Percentiles rank a stretch among this genome's conserved stretches.
Conservation (phyloP, 768 basidiomycete genomes). For the Sarcomyxa edulis region DNA sequence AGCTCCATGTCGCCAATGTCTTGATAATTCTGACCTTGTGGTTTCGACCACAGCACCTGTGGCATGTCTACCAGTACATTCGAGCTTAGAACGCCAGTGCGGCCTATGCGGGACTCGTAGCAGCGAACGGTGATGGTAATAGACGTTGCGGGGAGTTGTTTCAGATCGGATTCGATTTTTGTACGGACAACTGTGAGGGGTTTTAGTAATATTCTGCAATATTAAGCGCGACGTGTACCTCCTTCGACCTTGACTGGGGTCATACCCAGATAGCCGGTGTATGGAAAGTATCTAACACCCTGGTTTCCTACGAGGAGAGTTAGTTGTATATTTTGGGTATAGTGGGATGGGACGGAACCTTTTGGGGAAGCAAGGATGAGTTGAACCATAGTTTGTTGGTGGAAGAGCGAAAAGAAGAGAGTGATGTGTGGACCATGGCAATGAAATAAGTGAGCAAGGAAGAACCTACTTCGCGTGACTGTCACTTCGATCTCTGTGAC, state of each 20-base stretch:
- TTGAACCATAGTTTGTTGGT: conserved; percentile 52
- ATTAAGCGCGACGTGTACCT: conserved; percentile 33
- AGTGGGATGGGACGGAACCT: conserved; percentile 23
- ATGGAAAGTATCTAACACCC: conserved; percentile 67
- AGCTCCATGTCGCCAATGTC: conserved; percentile 61
- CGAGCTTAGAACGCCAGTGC: conserved; percentile 49
- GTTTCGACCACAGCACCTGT: conserved; percentile 65
- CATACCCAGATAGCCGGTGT: conserved; percentile 74
- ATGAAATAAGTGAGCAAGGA: conserved; percentile 3
- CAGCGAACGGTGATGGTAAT: conserved; percentile 75
- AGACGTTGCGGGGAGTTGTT: conserved; percentile 59
- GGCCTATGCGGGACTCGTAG: conserved; percentile 71
- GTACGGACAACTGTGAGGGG: conserved; percentile 56
- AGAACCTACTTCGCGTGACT: too few species aligned
- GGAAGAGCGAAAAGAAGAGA: conserved; percentile 20
- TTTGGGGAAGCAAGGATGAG: conserved; percentile 61
- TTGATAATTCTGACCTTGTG: conserved; percentile 48
- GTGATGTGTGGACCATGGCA: conserved; percentile 8
- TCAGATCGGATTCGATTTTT: conserved; percentile 63
- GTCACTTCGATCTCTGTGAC: conserved; percentile 7
- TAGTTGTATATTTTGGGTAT: conserved; percentile 6
- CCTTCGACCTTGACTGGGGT: conserved; percentile 79
- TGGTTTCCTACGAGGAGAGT: conserved; percentile 45
- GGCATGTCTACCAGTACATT: conserved; percentile 67
- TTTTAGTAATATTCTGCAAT: conserved; percentile 8